Base-by-base conservation (phyloP, 2,329 filamentous ascomycete species). In the Pseudogymnoascus sp. region DNA sequence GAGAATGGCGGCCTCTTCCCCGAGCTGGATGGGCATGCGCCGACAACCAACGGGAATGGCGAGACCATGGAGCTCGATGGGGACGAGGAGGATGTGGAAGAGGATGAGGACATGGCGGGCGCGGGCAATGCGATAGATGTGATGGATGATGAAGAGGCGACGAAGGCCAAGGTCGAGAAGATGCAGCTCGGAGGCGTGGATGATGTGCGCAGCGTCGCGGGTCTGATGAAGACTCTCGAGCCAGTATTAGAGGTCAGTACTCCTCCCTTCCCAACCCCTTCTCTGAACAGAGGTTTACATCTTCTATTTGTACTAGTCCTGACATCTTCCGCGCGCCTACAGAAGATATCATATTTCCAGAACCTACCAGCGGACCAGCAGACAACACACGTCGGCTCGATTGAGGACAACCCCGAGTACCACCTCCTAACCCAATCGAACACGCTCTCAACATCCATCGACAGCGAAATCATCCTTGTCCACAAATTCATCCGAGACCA, bases 401-500 rank as follows among this genome's bases (percentile, higher is more conserved):
- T 96, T 71, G 92, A 96, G 77, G 92, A 96, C 73, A 92, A 96
- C 71, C 92, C 92, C 62, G 92, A 96, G 75, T 96, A 96, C 76
- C 87, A 91, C 75, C 85, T 96, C 37, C 79, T 96, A 65, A 96
- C 91, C 36, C 88, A 95, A 74, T 92, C 92, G 14, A 96, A 96
- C 74, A 90, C 88, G 23, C 83, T 96, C 6, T 96, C 95, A 0
- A 96, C 93, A 5, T 89, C 90, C 67, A 97, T 98, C 69, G 93
- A 96, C 70, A 91, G 90, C 73, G 93, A 98, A 76, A 90, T 98
- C 54, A 90, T 90, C 36, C 84, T 95, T 6, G 90, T 98, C 21
- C 95, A 99, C 81, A 99, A 99, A 78, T 96, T 92, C 76, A 92
- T 97, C 65, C 86, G 93, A 72, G 95, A 99, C 72, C 92, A 97